Percentiles rank a stretch among this genome's conserved stretches.
Evolutionary conservation across 495 filamentous ascomycete genomes (phyloP).

Genomic region (Bacidia gigantensis): DNA sequence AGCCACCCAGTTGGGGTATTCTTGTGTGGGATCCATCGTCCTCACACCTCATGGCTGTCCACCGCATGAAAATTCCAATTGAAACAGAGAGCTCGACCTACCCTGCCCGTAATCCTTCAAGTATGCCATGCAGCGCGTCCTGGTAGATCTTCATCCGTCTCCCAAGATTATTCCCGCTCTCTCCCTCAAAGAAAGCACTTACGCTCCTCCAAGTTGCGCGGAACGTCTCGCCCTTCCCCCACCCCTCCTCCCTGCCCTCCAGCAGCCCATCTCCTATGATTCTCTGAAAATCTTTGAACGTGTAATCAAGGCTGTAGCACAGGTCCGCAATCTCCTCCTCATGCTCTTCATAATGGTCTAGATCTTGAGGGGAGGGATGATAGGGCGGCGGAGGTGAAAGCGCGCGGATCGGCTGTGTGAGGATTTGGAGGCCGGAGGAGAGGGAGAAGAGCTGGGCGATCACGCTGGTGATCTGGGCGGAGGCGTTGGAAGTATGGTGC

Average conservation of each 20-base stretch:
- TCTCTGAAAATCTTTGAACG: conserved; percentile 35
- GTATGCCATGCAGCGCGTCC: not conserved
- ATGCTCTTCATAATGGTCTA: conserved; percentile 22
- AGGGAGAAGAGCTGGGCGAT: conserved; percentile 43
- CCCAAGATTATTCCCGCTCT: conserved; percentile 35
- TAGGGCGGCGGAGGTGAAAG: not conserved
- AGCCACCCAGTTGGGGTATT: too few relatives aligned
- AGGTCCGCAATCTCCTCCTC: conserved; percentile 30
- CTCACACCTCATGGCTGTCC: too few relatives aligned
- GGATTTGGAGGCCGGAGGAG: conserved; percentile 32
- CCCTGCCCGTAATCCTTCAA: not conserved
- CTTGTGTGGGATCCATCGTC: too few relatives aligned
- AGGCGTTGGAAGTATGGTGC: conserved; percentile 35
- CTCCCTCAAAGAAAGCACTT: conserved; percentile 33
- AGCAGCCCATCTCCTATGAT: conserved; percentile 16
- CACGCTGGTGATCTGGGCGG: conserved; percentile 37
- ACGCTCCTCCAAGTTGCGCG: conserved; percentile 40
- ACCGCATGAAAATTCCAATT: not conserved
- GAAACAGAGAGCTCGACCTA: not conserved
- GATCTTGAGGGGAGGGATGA: not conserved
- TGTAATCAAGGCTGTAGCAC: conserved; percentile 37
- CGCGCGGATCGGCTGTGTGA: conserved; percentile 26
- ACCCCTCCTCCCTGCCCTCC: conserved; percentile 25
- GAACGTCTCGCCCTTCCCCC: conserved; percentile 30
- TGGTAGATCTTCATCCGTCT: conserved; percentile 42